A percentile compares a stretch with the other conserved stretches of the same genome.
Conservation (phyloP, 306 rosid genomes). For the Vachellia collinsii region DNA sequence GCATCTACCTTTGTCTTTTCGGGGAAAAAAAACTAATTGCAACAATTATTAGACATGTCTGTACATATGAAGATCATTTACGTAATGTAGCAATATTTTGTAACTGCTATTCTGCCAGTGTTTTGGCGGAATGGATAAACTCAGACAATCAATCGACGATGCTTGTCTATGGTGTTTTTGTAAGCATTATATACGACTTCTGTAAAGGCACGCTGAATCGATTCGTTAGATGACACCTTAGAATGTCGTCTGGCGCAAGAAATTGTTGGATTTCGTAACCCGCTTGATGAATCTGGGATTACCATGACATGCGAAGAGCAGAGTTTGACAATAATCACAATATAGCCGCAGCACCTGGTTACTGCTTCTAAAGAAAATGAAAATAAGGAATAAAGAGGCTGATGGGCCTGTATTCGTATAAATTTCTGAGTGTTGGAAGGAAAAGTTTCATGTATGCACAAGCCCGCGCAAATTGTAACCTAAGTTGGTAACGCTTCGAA, state of each 20-base stretch:
- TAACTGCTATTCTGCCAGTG: background rate
- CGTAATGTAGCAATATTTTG: background rate
- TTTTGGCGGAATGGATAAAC: background rate
- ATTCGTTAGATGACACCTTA: background rate
- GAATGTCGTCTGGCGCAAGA: background rate
- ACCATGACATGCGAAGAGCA: background rate
- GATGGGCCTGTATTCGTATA: background rate
- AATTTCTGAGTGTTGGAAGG: background rate
- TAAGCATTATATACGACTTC: background rate
- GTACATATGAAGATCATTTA: background rate
- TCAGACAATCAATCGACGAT: background rate
- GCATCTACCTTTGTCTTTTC: background rate
- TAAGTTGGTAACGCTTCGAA: conserved; percentile 23
- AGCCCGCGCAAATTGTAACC: conserved; percentile 27
- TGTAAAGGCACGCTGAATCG: background rate
- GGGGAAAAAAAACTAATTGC: background rate
- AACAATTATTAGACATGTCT: background rate
- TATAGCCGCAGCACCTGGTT: no score
- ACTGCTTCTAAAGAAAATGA: background rate
- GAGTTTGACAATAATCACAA: no score
- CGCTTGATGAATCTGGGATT: background rate
- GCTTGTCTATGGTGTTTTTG: background rate
- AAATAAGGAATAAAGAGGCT: background rate
- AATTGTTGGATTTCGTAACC: background rate
- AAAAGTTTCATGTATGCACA: background rate